These are phyloP conservation scores for Guadua angustifolia DNA, from an alignment of 176 grass and related monocot species.

Conservation along the genomic window DNA sequence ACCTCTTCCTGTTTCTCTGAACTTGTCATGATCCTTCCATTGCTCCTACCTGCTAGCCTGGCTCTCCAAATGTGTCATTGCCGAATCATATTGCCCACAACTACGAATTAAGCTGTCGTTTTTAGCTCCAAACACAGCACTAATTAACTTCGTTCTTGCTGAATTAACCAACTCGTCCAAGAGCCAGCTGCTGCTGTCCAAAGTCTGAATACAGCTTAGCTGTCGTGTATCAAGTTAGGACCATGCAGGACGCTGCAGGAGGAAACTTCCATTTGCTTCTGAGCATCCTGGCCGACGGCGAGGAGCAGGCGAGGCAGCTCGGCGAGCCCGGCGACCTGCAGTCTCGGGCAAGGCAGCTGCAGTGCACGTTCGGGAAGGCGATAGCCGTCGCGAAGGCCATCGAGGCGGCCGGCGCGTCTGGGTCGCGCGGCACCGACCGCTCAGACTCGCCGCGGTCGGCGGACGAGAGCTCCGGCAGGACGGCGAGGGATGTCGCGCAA, in stretches of 20 bases:
- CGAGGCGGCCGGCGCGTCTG: conserved; percentile 26
- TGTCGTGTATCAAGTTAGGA: background rate
- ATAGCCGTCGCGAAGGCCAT: conserved; percentile 53
- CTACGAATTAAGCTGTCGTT: background rate
- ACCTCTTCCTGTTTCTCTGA: conserved; percentile 7
- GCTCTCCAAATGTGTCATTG: background rate
- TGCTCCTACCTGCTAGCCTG: conserved; percentile 25
- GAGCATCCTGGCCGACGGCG: conserved; percentile 54
- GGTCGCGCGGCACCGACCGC: conserved; percentile 28
- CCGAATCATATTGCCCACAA: too few relatives aligned
- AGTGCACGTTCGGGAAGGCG: conserved; percentile 49
- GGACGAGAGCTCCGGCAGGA: conserved; percentile 52
- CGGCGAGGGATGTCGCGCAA: conserved; percentile 17
- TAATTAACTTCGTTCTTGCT: background rate
- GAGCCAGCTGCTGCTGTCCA: background rate
- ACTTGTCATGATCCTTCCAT: conserved; percentile 43
- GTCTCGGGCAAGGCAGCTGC: conserved; percentile 30
- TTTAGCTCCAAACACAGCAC: background rate
- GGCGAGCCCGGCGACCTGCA: conserved; percentile 31
- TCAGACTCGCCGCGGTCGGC: conserved; percentile 65
- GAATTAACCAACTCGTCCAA: background rate
- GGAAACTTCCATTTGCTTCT: conserved; percentile 51
- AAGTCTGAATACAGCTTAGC: background rate
- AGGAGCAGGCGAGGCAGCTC: conserved; percentile 58
- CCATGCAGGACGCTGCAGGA: conserved; percentile 42